Percentiles rank a stretch among this genome's conserved stretches.
These are phyloP conservation scores for Globisporangium cylindrosporum DNA, from an alignment of 352 stramenopile genomes.

Conservation along the genomic window DNA sequence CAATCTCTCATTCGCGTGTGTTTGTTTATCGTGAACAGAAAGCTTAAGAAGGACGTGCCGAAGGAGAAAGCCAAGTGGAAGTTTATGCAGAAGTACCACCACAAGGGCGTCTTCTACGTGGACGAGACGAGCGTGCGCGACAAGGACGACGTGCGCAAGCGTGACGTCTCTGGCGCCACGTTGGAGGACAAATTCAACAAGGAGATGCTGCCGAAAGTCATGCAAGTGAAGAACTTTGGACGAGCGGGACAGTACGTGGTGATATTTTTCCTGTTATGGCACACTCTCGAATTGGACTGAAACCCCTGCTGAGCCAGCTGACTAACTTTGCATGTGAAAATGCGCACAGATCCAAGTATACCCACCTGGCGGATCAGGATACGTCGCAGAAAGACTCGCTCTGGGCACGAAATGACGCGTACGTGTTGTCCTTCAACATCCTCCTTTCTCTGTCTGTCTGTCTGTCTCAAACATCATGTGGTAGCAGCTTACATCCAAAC, in stretches of 20 bases:
- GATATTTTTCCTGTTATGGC: neutral
- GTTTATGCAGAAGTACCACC: slow-evolving; percentile 98
- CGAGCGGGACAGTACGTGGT: slow-evolving; percentile 84
- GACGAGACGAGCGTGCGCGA: slow-evolving; percentile 90
- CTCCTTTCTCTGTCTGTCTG: neutral
- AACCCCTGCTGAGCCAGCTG: neutral
- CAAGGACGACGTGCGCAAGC: slow-evolving; percentile 89
- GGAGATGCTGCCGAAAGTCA: slow-evolving; percentile 92
- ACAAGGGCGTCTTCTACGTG: slow-evolving; percentile 98
- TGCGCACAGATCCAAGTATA: slow-evolving; percentile 92
- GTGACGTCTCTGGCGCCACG: slow-evolving; percentile 87
- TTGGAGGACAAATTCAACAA: slow-evolving; percentile 94
- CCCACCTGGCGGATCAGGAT: slow-evolving; percentile 97
- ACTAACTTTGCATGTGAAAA: neutral
- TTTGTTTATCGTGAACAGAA: slow-evolving; percentile 30
- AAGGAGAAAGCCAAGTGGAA: slow-evolving; percentile 89
- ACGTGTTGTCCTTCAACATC: slow-evolving; percentile 10
- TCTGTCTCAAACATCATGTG: neutral
- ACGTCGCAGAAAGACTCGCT: slow-evolving; percentile 86
- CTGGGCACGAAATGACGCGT: slow-evolving; percentile 70
- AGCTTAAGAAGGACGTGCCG: slow-evolving; percentile 76
- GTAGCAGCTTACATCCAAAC: neutral
- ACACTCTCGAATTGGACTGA: neutral
- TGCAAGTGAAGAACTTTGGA: slow-evolving; percentile 99
- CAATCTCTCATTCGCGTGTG: neutral